Conservation (phyloP, 164 flowering plant species). For the Vitis cinerea region DNA sequence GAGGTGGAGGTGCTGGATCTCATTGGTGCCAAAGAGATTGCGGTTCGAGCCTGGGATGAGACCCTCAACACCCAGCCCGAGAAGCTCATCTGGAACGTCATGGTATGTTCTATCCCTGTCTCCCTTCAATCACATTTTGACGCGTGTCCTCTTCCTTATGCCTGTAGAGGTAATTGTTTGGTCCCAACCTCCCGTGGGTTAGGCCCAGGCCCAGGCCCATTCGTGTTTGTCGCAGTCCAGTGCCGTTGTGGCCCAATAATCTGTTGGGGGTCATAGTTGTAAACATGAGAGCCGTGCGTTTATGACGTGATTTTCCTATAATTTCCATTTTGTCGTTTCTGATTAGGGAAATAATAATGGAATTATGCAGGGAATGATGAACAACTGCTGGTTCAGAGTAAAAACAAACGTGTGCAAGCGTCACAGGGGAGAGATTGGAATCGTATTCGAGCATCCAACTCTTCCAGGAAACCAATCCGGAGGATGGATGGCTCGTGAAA, state of each 20-base stretch:
- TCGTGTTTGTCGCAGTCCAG: too few species aligned
- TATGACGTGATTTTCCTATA: too few species aligned
- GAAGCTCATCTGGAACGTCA: slow-evolving; percentile 92
- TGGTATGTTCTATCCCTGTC: slow-evolving; percentile 43
- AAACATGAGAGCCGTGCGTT: too few species aligned
- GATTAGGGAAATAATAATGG: too few species aligned
- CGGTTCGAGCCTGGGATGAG: slow-evolving; percentile 96
- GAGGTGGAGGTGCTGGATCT: slow-evolving; percentile 85
- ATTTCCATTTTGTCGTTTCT: too few species aligned
- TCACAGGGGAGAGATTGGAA: slow-evolving; percentile 76
- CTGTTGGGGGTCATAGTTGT: too few species aligned
- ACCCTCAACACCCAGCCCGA: slow-evolving; percentile 97
- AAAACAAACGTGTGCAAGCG: slow-evolving; percentile 73
- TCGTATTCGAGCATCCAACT: slow-evolving; percentile 92
- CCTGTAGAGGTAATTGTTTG: too few species aligned
- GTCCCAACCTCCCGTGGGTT: too few species aligned
- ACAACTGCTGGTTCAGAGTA: slow-evolving; percentile 96
- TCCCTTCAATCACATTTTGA: not conserved
- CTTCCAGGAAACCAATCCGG: slow-evolving; percentile 83
- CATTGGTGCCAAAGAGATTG: slow-evolving; percentile 80
- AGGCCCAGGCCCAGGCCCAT: too few species aligned
- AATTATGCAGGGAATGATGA: slow-evolving; percentile 90
- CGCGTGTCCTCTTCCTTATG: too few species aligned
- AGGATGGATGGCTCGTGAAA: slow-evolving; percentile 90
- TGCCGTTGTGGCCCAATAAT: too few species aligned